Evolutionary conservation across 768 basidiomycete genomes (phyloP).

Genomic region (Phlebiopsis gigantea): DNA sequence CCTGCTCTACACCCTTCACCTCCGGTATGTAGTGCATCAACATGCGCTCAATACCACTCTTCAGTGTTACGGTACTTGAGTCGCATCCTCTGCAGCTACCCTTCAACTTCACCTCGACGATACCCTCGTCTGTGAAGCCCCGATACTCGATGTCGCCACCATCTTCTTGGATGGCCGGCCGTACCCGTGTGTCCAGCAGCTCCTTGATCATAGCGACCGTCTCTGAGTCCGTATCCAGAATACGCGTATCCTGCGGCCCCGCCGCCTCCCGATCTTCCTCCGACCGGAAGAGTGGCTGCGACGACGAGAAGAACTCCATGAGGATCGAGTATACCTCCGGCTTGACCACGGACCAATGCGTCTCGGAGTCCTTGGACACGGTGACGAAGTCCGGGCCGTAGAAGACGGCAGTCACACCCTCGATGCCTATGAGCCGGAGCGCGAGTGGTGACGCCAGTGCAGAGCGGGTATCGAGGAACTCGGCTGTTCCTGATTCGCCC

Average conservation of each 20-base stretch:
- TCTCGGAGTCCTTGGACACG: constrained; percentile 84
- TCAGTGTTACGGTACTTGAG: constrained; percentile 91
- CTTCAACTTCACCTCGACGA: constrained; percentile 89
- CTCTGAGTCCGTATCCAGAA: constrained; percentile 92
- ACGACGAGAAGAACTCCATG: constrained; percentile 94
- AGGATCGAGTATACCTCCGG: constrained; percentile 94
- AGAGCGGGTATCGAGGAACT: constrained; percentile 87
- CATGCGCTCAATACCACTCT: constrained; percentile 97
- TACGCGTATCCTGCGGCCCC: constrained; percentile 89
- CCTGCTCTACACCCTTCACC: constrained; percentile 89
- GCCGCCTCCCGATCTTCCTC: constrained; percentile 75
- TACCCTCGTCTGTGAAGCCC: constrained; percentile 79
- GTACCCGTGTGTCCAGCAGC: constrained; percentile 86
- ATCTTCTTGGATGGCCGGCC: constrained; percentile 98
- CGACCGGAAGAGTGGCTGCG: constrained; percentile 77
- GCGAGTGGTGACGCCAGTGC: constrained; percentile 93
- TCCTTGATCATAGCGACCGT: constrained; percentile 99
- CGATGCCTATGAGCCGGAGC: constrained; percentile 88
- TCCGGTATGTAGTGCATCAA: constrained; percentile 98
- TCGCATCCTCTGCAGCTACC: constrained; percentile 96
- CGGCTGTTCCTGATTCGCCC: constrained; percentile 74
- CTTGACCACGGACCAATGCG: constrained; percentile 86
- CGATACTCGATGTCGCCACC: constrained; percentile 97
- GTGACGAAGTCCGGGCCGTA: constrained; percentile 99
- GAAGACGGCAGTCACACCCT: constrained; percentile 85